Evolutionary conservation across 176 grass and related monocot species (phyloP), one percentile per base, ranked within the genome.

Genomic region (Avena atlantica): DNA sequence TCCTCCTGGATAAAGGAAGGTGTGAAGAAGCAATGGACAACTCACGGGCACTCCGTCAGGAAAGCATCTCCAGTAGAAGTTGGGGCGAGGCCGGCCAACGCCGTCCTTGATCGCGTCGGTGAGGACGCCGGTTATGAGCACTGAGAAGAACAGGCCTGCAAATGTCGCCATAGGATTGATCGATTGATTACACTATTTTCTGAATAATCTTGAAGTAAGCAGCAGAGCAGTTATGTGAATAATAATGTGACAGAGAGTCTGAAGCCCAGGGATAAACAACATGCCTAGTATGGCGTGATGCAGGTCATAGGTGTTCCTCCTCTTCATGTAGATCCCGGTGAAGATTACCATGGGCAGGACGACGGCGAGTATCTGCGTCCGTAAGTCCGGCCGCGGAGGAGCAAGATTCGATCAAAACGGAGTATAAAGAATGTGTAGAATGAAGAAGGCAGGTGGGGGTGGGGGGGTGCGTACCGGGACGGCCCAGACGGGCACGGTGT

Each of bases 401-500:
- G 5, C 53, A 29, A 78, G 14, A 21, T 47, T 25, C 34, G 23
- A 31, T 77, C 50, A 62, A 3, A 25, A 5, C 12, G 65, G 15
- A 4, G 51, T 6, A 44, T 2, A 76, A 53, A 27, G 23, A 55
- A 55, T 1, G 15, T 10, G 2, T 12, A 8, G 23, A 57, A 58
- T 13, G n/a, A 29, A 17, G 56, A 58, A 44, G 40, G 37, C 6
- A 13, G 70, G 50, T 4, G 48, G 62, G 40, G 37, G 4, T 3
- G 37, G 5, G 37, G 40, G 40, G 45, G 34, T 23, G 12, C 2
- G 60, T 92, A 92, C 93, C 79, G 94, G 94, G 21, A 96, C 94
- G 83, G 91, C 89, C 94, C 94, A 96, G 84, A 93, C 34, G 45
- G 91, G 94, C 8, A 96, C 91, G 53, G 94, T 96, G 84, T 96